phyloP scores from a whole-genome alignment of 2,329 filamentous ascomycete species.

The Daldinia sp. region DNA sequence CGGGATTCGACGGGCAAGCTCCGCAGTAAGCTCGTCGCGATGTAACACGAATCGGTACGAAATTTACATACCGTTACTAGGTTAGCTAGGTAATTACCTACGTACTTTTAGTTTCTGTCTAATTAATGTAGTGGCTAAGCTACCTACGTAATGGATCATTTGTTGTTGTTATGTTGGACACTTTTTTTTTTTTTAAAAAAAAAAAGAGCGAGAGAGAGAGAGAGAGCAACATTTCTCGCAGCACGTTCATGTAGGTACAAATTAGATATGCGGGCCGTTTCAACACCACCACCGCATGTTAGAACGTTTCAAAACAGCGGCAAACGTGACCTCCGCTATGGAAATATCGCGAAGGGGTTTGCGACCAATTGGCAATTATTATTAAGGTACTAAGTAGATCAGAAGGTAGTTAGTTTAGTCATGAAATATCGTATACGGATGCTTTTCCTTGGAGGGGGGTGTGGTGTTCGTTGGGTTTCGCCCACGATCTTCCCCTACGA shows the following conservation, averaged over 20 bases:
- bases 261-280: constrained; percentile 18
- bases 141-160: no score
- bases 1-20: constrained; percentile 25
- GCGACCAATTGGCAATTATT: constrained; percentile 29
- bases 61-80: background rate
- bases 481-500: constrained; percentile 9
- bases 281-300: constrained; percentile 12
- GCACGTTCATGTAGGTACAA: background rate
- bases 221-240: no score
- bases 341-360: constrained; percentile 8
- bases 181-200: no score
- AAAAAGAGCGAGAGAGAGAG: no score
- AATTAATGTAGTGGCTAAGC: no score
- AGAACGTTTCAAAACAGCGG: constrained; percentile 1
- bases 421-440: constrained; percentile 35
- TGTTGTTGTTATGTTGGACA: no score
- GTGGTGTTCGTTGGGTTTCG: constrained; percentile 1
- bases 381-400: constrained; percentile 28
- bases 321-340: constrained; percentile 1
- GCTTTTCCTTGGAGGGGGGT: constrained; percentile 4
- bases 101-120: no score
- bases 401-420: constrained; percentile 23
- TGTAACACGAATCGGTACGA: constrained; percentile 33
- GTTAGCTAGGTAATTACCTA: background rate
- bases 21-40: constrained; percentile 33